Percentiles rank a stretch among this genome's conserved stretches.
These are phyloP conservation scores for Candida koratica DNA, from an alignment of 805 yeast genomes.

Conservation along the genomic window DNA sequence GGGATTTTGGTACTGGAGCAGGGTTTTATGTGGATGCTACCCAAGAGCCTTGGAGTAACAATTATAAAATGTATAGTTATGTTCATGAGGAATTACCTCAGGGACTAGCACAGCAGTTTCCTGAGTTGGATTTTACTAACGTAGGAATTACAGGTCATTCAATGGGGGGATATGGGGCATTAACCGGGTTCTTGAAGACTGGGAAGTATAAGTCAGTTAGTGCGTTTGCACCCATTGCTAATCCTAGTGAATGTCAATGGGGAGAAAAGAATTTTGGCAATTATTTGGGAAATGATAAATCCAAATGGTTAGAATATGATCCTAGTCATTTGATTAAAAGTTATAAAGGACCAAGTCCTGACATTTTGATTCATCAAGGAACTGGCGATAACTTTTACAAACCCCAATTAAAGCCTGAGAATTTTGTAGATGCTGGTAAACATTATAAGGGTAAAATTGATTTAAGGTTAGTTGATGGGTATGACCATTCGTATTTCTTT, in stretches of 20 bases:
- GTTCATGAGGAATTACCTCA: slow-evolving; percentile 69
- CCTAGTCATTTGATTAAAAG: slow-evolving; percentile 70
- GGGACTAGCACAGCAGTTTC: slow-evolving; percentile 40
- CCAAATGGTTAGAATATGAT: slow-evolving; percentile 72
- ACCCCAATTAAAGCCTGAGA: slow-evolving; percentile 71
- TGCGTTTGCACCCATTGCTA: slow-evolving; percentile 87
- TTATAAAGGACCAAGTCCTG: slow-evolving; percentile 50
- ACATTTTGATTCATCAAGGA: slow-evolving; percentile 81
- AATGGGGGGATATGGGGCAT: slow-evolving; percentile 97
- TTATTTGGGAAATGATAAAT: slow-evolving; percentile 63
- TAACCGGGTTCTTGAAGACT: slow-evolving; percentile 60
- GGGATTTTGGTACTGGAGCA: slow-evolving; percentile 94
- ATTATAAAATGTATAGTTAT: slow-evolving; percentile 86
- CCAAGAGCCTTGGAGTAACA: slow-evolving; percentile 58
- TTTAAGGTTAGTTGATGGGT: slow-evolving; percentile 67
- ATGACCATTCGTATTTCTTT: slow-evolving; percentile 89
- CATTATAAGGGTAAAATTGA: slow-evolving; percentile 58
- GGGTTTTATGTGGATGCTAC: slow-evolving; percentile 91
- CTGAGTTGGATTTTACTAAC: slow-evolving; percentile 57
- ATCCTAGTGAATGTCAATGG: slow-evolving; percentile 80
- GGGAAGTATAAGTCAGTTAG: slow-evolving; percentile 72
- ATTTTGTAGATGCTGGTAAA: slow-evolving; percentile 57
- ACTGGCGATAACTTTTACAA: slow-evolving; percentile 70
- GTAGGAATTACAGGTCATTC: slow-evolving; percentile 92
- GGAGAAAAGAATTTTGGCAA: slow-evolving; percentile 79